Evolutionary conservation across 2,329 filamentous ascomycete genomes (phyloP).

Genomic region (Trichoderma aggressivum): DNA sequence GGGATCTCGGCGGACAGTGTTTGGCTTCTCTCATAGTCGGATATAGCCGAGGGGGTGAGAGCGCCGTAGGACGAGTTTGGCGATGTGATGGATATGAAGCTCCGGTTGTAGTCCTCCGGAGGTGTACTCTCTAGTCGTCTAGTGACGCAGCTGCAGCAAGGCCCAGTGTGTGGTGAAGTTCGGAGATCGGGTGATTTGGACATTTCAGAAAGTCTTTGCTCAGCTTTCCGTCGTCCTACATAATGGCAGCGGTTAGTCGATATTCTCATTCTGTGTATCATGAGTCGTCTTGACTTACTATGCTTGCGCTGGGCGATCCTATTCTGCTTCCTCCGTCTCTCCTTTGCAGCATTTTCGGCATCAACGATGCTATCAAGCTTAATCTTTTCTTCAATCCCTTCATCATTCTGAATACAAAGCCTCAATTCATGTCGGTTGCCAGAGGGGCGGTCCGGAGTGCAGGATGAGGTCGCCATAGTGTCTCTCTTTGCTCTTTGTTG

Average conservation of each 20-base stretch:
- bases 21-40: slow-evolving; percentile 1
- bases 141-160: slow-evolving; percentile 3
- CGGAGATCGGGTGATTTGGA: background rate
- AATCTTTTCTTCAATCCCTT: background rate
- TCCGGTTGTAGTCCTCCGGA: background rate
- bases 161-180: background rate
- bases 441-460: background rate
- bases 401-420: background rate
- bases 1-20: background rate
- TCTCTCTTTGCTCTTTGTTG: background rate
- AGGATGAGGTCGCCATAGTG: background rate
- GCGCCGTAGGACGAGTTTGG: slow-evolving; percentile 11
- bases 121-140: background rate
- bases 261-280: background rate
- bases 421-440: background rate
- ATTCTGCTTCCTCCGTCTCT: slow-evolving; percentile 10
- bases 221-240: slow-evolving; percentile 14
- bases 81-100: slow-evolving; percentile 3
- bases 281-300: background rate
- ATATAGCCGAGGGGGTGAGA: slow-evolving; percentile 4
- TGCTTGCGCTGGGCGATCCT: slow-evolving; percentile 17
- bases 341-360: slow-evolving; percentile 4
- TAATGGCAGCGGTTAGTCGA: background rate
- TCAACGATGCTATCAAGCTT: background rate
- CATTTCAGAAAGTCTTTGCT: slow-evolving; percentile 10